Base-by-base conservation (phyloP, 2,329 filamentous ascomycete species). In the Botrytis fabae region DNA sequence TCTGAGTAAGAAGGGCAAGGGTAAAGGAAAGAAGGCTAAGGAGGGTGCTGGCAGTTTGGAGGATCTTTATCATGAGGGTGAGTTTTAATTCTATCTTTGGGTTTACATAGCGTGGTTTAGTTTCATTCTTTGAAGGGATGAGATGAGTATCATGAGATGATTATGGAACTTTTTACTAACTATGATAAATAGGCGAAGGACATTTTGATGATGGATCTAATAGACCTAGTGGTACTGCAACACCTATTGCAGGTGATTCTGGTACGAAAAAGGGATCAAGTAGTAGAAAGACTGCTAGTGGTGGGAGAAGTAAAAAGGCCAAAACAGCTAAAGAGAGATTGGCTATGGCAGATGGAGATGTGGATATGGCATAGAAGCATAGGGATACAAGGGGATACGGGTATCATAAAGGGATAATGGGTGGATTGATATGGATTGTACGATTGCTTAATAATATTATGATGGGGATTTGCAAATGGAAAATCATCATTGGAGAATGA, bases 61-160 rank as follows among this genome's bases (percentile, higher is more conserved):
- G 82, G 95, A 98, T 81, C 94, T 99, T 93, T 99, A 99, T 84
- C 96, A 99, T 82, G 96, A 99, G 87, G 96, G 96, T 97, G 82
- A 90, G 93, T 84, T 71, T 7, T 70, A 1, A 9, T 69, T 48
- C 69, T 70, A 28, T 54, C 61, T 38, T 46, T 71, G 68, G 74
- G 78, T 69, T 35, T 46, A 6, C 38, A 69, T 61, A 44, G 14
- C 16, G 1, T 38, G 51, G 14, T 62, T 70, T 54, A 51, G 0
- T 71, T 70, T 54, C 20, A 32, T 48, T 16, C 14, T n/a, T 54
- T 32, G 14, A 79, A 28, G 59, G 59, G 16, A 61, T 70, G 69
- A 16, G 60, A 60, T 63, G 59, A 63, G 18, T 8, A 70, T n/a
- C 35, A 44, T 68, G 46, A 20, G 46, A 63, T 63, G 69, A 35